Conservation (phyloP, 139 green algal genomes). For the Auxenochlorella pyrenoidosa region DNA sequence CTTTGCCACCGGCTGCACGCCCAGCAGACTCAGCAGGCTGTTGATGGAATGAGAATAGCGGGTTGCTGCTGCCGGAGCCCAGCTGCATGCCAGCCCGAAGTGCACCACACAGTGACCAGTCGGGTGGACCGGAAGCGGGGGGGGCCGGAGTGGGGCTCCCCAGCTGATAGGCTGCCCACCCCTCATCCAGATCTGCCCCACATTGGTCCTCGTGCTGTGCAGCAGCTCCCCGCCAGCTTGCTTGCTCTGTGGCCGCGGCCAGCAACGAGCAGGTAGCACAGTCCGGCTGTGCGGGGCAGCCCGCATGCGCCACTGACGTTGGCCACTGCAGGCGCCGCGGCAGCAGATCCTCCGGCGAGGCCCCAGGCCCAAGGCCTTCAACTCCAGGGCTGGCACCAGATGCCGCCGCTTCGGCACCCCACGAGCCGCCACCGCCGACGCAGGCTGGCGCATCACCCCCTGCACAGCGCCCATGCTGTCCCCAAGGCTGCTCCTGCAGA, state of each 20-base stretch:
- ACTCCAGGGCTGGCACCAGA: not conserved
- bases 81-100: not conserved
- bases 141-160: not conserved
- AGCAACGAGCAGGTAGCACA: no score
- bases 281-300: not conserved
- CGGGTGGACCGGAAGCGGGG: not conserved
- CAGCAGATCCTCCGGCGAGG: not conserved
- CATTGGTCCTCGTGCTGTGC: no score
- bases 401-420: not conserved
- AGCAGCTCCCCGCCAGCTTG: no score
- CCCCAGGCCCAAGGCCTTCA: not conserved
- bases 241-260: no score
- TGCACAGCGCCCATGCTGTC: not conserved
- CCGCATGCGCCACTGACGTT: not conserved
- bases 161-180: not conserved
- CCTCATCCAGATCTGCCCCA: not conserved
- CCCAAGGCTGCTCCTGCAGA: no score
- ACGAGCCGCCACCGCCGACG: not conserved
- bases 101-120: not conserved
- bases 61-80: not conserved
- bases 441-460: not conserved
- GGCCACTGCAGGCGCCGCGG: conserved; percentile 3
- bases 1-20: no score
- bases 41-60: not conserved
- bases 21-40: not conserved